A percentile compares a stretch with the other conserved stretches of the same genome.
Conservation (phyloP, 495 filamentous ascomycete genomes). For the Cercophora scortea region DNA sequence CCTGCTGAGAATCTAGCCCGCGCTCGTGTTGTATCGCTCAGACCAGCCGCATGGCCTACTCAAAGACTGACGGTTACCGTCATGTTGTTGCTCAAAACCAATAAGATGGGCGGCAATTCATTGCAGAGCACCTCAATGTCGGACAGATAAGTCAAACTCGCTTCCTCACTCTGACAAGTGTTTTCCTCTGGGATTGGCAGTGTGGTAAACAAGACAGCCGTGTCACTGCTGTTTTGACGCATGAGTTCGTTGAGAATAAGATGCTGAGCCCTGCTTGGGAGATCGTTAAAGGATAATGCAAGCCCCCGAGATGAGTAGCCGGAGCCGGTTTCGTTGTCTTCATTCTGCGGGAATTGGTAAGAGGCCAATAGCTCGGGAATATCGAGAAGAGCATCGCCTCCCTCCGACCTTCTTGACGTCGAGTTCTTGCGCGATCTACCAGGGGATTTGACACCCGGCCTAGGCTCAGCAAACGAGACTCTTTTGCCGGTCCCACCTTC, state of each 20-base stretch:
- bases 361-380: constrained; percentile 28
- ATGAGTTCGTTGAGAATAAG: constrained; percentile 82
- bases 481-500: constrained; percentile 46
- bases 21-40: neutral
- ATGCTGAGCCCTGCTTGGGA: constrained; percentile 76
- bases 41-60: neutral
- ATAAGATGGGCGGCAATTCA: constrained; percentile 57
- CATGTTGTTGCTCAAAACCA: constrained; percentile 88
- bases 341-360: constrained; percentile 15
- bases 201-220: constrained; percentile 77
- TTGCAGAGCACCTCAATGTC: constrained; percentile 71
- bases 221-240: constrained; percentile 56
- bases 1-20: neutral
- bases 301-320: constrained; percentile 54
- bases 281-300: constrained; percentile 75
- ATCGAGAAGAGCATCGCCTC: constrained; percentile 22
- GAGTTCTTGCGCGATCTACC: constrained; percentile 25
- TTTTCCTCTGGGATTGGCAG: constrained; percentile 71
- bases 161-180: constrained; percentile 59
- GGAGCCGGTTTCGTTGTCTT: constrained; percentile 35
- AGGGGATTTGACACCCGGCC: constrained; percentile 9
- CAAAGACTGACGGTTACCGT: constrained; percentile 79
- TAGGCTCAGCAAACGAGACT: constrained; percentile 60
- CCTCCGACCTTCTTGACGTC: constrained; percentile 7
- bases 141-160: constrained; percentile 62